Evolutionary conservation across 2,329 filamentous ascomycete species (phyloP).

Genomic region (Aspergillus bombycis): DNA sequence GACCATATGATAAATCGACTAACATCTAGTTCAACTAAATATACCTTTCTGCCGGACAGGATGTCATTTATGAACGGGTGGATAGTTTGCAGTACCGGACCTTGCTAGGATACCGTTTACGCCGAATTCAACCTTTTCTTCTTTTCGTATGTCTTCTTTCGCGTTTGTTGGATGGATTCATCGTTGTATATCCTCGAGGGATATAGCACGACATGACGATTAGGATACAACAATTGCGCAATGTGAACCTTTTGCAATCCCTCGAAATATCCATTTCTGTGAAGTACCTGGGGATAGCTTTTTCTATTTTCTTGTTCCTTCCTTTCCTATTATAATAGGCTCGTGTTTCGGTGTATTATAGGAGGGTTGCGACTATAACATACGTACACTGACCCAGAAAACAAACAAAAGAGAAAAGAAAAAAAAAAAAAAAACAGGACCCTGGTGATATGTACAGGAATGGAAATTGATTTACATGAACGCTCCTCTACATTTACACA

Average conservation of each 20-base stretch:
- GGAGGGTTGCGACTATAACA: slow-evolving; percentile 7
- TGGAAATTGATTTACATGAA: background rate
- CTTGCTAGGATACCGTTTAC: background rate
- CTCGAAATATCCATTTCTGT: background rate
- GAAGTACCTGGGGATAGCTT: background rate
- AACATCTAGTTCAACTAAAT: slow-evolving; percentile 5
- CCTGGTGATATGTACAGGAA: background rate
- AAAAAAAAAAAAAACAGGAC: background rate
- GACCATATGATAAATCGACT: slow-evolving; percentile 8
- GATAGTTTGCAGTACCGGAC: background rate
- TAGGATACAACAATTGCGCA: slow-evolving; percentile 5
- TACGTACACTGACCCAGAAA: background rate
- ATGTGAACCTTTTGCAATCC: background rate
- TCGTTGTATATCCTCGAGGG: background rate
- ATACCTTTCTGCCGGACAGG: background rate
- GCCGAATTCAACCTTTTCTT: background rate
- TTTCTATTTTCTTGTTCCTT: slow-evolving; percentile 7
- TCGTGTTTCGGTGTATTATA: slow-evolving; percentile 13
- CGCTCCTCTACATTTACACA: background rate
- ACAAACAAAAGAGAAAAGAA: background rate
- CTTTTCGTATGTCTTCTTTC: slow-evolving; percentile 4
- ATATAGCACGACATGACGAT: slow-evolving; percentile 9
- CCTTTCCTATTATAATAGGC: background rate
- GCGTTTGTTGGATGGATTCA: slow-evolving; percentile 9
- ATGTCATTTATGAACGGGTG: slow-evolving; percentile 5